Evolutionary conservation across 176 grass and related monocot species (phyloP).

Genomic region (Triticum urartu): DNA sequence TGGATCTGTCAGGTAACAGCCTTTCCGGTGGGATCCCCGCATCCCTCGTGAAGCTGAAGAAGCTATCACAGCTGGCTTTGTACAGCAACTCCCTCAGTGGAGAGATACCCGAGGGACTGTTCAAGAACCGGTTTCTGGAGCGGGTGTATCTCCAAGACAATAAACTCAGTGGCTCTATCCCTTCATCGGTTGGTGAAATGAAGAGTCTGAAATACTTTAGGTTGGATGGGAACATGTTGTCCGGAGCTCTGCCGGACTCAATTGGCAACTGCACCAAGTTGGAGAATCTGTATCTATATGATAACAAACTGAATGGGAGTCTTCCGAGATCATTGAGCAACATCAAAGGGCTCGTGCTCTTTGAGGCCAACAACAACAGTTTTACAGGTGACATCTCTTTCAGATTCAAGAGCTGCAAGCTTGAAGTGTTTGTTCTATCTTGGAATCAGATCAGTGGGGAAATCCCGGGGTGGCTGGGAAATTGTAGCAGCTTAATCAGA

Average conservation of each 20-base stretch:
- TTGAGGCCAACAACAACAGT: conserved; percentile 46
- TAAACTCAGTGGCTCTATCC: conserved; percentile 49
- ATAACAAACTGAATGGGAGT: conserved; percentile 60
- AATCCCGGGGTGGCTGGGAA: conserved; percentile 55
- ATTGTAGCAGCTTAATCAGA: conserved; percentile 39
- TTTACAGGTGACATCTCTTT: conserved; percentile 62
- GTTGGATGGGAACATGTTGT: conserved; percentile 40
- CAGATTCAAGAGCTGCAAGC: conserved; percentile 38
- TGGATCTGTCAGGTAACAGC: conserved; percentile 52
- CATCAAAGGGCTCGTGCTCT: conserved; percentile 35
- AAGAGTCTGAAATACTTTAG: conserved; percentile 34
- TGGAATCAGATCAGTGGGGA: conserved; percentile 53
- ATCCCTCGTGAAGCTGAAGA: conserved; percentile 49
- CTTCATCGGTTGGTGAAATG: conserved; percentile 33
- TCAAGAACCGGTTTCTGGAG: conserved; percentile 37
- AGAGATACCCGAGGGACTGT: conserved; percentile 51
- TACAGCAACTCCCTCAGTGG: conserved; percentile 43
- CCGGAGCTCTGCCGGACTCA: conserved; percentile 56
- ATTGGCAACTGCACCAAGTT: conserved; percentile 61
- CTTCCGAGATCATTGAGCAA: conserved; percentile 45
- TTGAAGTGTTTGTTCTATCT: conserved; percentile 52
- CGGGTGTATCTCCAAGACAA: conserved; percentile 51
- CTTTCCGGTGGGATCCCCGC: conserved; percentile 59
- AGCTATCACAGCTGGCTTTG: conserved; percentile 28
- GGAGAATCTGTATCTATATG: conserved; percentile 39